Evolutionary conservation across 2,329 filamentous ascomycete species (phyloP).

Genomic region (Fusarium sp.): DNA sequence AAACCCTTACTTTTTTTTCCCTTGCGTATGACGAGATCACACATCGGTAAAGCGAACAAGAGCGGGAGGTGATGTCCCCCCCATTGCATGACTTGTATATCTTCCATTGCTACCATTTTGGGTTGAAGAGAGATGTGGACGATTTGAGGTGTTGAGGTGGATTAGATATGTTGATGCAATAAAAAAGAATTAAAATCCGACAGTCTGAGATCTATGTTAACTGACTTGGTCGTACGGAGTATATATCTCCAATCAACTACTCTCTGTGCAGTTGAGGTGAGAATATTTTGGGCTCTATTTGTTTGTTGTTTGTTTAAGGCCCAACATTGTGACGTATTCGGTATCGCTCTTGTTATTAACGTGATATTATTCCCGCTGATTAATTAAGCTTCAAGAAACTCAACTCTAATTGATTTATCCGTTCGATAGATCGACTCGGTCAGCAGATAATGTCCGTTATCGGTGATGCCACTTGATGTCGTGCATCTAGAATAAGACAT

Average conservation of each 20-base stretch:
- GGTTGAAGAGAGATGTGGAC: slow-evolving; percentile 9
- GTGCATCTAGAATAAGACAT: slow-evolving; percentile 11
- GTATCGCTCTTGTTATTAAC: neutral
- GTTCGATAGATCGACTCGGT: neutral
- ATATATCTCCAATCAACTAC: neutral
- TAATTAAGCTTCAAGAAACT: neutral
- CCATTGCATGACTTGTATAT: slow-evolving; percentile 13
- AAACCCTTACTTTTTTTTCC: slow-evolving; percentile 33
- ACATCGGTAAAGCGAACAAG: slow-evolving; percentile 26
- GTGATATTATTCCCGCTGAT: neutral
- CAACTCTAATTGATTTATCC: neutral
- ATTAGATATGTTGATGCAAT: slow-evolving; percentile 5
- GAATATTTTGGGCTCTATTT: neutral
- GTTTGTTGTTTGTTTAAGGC: neutral
- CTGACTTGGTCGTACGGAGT: neutral
- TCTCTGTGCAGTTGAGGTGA: neutral
- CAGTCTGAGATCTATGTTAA: neutral
- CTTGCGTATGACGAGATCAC: slow-evolving; percentile 32
- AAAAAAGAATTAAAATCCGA: neutral
- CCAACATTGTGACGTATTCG: neutral
- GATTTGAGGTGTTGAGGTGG: slow-evolving; percentile 4
- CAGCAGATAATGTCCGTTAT: slow-evolving; percentile 24
- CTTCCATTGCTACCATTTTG: slow-evolving; percentile 6
- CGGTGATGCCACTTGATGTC: slow-evolving; percentile 28
- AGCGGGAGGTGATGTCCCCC: slow-evolving; percentile 4